These are phyloP conservation scores for Pseudogymnoascus sp. DNA, from an alignment of 2,329 filamentous ascomycete species.

Conservation along the genomic window DNA sequence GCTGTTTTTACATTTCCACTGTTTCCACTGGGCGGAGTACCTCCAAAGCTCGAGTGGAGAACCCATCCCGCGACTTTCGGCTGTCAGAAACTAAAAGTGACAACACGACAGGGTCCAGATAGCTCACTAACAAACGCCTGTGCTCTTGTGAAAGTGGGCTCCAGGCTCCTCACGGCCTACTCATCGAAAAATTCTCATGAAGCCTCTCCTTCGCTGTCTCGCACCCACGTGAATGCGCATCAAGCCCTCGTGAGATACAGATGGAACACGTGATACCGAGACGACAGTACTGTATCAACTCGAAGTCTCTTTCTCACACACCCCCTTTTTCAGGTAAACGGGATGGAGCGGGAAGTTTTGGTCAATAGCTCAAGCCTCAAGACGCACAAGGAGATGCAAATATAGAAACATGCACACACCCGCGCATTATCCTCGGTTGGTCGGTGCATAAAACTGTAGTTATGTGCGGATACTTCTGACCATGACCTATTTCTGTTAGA, in stretches of 20 bases:
- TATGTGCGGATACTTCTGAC: not conserved
- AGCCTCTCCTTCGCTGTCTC: not conserved
- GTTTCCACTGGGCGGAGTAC: not conserved
- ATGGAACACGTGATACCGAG: not conserved
- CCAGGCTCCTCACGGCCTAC: not conserved
- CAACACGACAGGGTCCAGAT: not conserved
- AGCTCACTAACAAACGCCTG: not conserved
- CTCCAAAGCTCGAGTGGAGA: not conserved
- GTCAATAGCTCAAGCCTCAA: not conserved
- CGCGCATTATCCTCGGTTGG: not conserved
- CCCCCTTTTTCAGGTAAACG: not conserved
- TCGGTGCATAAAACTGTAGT: not conserved
- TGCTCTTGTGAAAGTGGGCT: not conserved
- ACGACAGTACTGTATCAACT: not conserved
- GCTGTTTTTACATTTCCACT: not conserved
- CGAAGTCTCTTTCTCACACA: not conserved
- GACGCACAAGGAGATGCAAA: not conserved
- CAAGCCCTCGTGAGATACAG: not conserved
- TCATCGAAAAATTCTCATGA: not conserved
- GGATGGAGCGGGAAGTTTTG: not conserved
- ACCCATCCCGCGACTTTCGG: not conserved
- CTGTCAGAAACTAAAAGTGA: not conserved
- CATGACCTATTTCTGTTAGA: not conserved
- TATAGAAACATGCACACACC: not conserved
- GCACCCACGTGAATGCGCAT: not conserved